Evolutionary conservation across 495 filamentous ascomycete species (phyloP), one percentile per base, ranked within the genome.

Genomic region (Penicillium atrosanguineum): DNA sequence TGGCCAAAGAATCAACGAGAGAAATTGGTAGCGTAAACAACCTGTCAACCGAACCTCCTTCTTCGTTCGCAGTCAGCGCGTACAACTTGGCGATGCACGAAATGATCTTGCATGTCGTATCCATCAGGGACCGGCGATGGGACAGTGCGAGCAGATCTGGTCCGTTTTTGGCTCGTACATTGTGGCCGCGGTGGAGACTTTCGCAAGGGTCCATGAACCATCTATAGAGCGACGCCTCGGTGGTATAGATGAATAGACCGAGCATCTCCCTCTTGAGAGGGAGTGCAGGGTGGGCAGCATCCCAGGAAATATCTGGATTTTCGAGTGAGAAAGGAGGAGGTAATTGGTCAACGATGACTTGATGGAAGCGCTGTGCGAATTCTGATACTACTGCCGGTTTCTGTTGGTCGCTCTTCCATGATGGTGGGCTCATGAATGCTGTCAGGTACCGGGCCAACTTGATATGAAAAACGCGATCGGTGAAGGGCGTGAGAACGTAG

Each of bases 371-470:
- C 34, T 59, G 55, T 15, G 55, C 46, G 25, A 62, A 62, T 4
- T 59, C 55, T 4, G 55, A 52, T 19, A 59, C 48, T 5, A 53
- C 39, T 2, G 52, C 36, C 14, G 59, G 36, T 9, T 44, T 21
- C 9, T 52, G 37, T 34, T 55, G 59, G 34, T 62, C 55, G 5
- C 37, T 46, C 23, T 49, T 48, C 59, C 59, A 62, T 6, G 55
- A 62, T 11, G 59, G 59, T 12, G 52, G 59, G 19, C 59, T 62
- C 52, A 55, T 59, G 18, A 62, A 62, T 8, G 55, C 59, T 4
- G 55, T 56, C 8, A 59, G 6, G 26, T 52, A 62, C 4, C 55
- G 55, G 16, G 55, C 52, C 15, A 59, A 12, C 26, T 59, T 62
- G 16, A 62, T 53, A 7, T 59, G 48, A 15, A 59, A 59, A 4